phyloP scores from a whole-genome alignment of 2,329 filamentous ascomycete genomes.

The Coniochaeta sp. region DNA sequence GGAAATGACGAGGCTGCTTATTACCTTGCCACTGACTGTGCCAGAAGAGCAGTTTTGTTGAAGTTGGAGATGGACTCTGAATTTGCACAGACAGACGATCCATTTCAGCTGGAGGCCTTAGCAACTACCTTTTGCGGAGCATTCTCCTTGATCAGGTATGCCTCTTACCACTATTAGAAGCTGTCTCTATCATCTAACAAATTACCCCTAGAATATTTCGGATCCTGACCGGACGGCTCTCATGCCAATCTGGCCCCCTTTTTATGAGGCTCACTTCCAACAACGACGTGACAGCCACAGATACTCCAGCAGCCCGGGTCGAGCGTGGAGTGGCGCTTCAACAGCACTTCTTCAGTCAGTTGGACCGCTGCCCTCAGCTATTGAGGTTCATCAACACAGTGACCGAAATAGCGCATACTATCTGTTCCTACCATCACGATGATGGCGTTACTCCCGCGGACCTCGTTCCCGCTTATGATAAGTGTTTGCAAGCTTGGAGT shows the following conservation, averaged over 20 bases:
- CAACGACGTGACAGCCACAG: constrained; percentile 2
- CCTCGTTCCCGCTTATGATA: constrained; percentile 12
- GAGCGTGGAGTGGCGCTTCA: constrained; percentile 10
- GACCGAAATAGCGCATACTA: constrained; percentile 13
- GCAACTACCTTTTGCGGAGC: constrained; percentile 13
- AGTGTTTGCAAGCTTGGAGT: constrained; percentile 9
- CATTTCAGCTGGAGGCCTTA: constrained; percentile 3
- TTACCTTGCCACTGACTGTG: constrained; percentile 6
- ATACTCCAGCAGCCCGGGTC: constrained; percentile 5
- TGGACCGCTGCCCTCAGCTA: constrained; percentile 10
- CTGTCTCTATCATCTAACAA: neutral
- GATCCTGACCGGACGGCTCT: constrained; percentile 13
- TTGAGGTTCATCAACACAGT: constrained; percentile 12
- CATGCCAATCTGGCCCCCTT: constrained; percentile 12
- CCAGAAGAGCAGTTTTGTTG: constrained; percentile 11
- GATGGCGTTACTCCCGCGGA: constrained; percentile 13
- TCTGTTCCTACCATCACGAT: constrained; percentile 13
- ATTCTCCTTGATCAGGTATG: constrained; percentile 13
- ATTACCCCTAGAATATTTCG: constrained; percentile 8
- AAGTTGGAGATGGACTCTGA: constrained; percentile 1
- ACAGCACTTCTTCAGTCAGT: constrained; percentile 12
- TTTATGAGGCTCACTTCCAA: constrained; percentile 13
- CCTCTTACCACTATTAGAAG: neutral
- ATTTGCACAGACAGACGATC: constrained; percentile 2
- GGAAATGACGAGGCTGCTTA: constrained; percentile 14